These are phyloP conservation scores for Gossypium thurberi DNA, from an alignment of 345 rosid species.

Conservation along the genomic window DNA sequence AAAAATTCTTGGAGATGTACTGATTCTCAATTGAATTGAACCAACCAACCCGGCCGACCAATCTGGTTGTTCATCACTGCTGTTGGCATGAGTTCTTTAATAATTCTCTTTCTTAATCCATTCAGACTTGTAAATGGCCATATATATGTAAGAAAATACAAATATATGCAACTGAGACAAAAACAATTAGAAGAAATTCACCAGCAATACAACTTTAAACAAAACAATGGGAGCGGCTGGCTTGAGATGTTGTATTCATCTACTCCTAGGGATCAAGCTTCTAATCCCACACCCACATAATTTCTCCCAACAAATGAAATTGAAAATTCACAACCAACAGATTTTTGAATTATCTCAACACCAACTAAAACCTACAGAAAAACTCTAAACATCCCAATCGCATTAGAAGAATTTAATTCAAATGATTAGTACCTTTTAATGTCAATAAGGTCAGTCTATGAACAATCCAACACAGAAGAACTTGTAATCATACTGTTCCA, in stretches of 20 bases:
- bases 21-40: background rate
- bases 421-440: conserved; percentile 24
- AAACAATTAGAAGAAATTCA: background rate
- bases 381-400: conserved; percentile 24
- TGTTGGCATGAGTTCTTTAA: background rate
- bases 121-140: background rate
- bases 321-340: conserved; percentile 14
- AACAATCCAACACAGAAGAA: conserved; percentile 33
- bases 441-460: conserved; percentile 50
- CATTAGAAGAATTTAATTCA: conserved; percentile 25
- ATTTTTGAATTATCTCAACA: conserved; percentile 16
- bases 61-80: background rate
- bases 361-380: conserved; percentile 16
- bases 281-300: conserved; percentile 18
- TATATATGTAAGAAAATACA: background rate
- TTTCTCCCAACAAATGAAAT: conserved; percentile 19
- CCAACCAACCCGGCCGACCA: background rate
- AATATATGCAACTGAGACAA: background rate
- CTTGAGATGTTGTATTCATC: conserved; percentile 15
- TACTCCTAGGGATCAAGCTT: conserved; percentile 22
- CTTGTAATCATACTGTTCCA: conserved; percentile 41
- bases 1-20: background rate
- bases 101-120: background rate
- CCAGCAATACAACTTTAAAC: background rate
- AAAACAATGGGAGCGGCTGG: conserved; percentile 3